These are phyloP conservation scores for Vanderwaltozyma tropicalis DNA, from an alignment of 805 yeast genomes.

Conservation along the genomic window DNA sequence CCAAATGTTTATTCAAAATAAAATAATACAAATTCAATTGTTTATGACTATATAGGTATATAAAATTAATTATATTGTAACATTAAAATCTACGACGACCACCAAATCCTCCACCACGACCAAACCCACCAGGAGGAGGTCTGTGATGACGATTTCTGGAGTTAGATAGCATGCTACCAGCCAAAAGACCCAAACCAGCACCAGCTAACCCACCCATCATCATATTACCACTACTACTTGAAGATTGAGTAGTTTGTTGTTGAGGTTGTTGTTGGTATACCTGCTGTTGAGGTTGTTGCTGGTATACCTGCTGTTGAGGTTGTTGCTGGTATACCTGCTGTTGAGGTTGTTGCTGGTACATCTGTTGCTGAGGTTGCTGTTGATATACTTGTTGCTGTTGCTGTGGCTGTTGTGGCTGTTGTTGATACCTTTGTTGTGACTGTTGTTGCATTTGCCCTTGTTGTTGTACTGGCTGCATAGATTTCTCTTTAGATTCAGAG, in stretches of 20 bases:
- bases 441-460: slow-evolving; percentile 3
- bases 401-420: slow-evolving; percentile 11
- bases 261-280: slow-evolving; percentile 13
- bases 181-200: slow-evolving; percentile 52
- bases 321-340: slow-evolving; percentile 10
- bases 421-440: slow-evolving; percentile 3
- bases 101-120: slow-evolving; percentile 16
- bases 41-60: not conserved
- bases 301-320: slow-evolving; percentile 14
- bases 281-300: slow-evolving; percentile 7
- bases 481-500: slow-evolving; percentile 4
- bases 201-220: slow-evolving; percentile 31
- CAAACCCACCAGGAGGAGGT: slow-evolving; percentile 16
- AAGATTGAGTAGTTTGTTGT: slow-evolving; percentile 13
- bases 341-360: slow-evolving; percentile 9
- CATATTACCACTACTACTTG: slow-evolving; percentile 16
- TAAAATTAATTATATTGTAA: slow-evolving; percentile 1
- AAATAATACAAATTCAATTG: not conserved
- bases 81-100: slow-evolving; percentile 1
- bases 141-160: slow-evolving; percentile 34
- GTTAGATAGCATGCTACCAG: slow-evolving; percentile 45
- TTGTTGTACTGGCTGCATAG: slow-evolving; percentile 35
- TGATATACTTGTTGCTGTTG: slow-evolving; percentile 12
- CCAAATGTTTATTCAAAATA: slow-evolving; percentile 1
- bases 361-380: slow-evolving; percentile 16